Percentiles rank a stretch among this genome's conserved stretches.
These are phyloP conservation scores for rapeseed (Brassica napus) DNA, from an alignment of 345 rosid species.

Conservation along the genomic window DNA sequence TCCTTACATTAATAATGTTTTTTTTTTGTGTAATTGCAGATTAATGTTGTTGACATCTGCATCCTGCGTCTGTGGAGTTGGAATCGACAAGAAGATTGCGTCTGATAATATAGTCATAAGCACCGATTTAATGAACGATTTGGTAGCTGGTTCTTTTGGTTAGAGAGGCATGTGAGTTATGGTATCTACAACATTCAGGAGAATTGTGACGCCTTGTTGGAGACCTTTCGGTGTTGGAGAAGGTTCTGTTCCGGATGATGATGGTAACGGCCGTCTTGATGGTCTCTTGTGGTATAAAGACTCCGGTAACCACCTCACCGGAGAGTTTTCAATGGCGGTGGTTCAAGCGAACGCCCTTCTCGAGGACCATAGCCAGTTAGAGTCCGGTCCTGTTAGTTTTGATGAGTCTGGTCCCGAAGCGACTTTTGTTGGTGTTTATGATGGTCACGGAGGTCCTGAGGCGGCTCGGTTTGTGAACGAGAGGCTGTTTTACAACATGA, in stretches of 20 bases:
- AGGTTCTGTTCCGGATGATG: constrained; percentile 53
- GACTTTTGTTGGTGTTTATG: constrained; percentile 92
- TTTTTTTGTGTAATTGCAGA: constrained; percentile 42
- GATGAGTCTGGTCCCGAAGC: constrained; percentile 81
- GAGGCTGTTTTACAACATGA: constrained; percentile 62
- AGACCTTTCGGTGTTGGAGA: constrained; percentile 75
- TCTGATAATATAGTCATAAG: constrained; percentile 41
- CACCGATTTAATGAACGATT: constrained; percentile 49
- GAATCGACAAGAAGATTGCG: constrained; percentile 46
- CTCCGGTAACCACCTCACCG: constrained; percentile 60
- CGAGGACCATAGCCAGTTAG: constrained; percentile 91
- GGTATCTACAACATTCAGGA: constrained; percentile 73
- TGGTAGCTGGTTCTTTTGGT: constrained; percentile 73
- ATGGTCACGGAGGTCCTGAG: constrained; percentile 99
- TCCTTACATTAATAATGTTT: constrained; percentile 2
- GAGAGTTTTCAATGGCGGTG: constrained; percentile 95
- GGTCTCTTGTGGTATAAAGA: constrained; percentile 94
- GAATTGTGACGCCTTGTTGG: constrained; percentile 86
- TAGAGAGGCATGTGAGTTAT: constrained; percentile 69
- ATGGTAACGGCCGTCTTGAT: constrained; percentile 59
- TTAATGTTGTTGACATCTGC: constrained; percentile 70
- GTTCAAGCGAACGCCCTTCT: constrained; percentile 79
- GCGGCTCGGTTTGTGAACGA: constrained; percentile 82
- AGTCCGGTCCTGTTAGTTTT: constrained; percentile 83
- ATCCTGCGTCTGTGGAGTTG: constrained; percentile 51